Evolutionary conservation across 352 stramenopile species (phyloP), one percentile per base, ranked within the genome.

Genomic region (Globisporangium ultimum): DNA sequence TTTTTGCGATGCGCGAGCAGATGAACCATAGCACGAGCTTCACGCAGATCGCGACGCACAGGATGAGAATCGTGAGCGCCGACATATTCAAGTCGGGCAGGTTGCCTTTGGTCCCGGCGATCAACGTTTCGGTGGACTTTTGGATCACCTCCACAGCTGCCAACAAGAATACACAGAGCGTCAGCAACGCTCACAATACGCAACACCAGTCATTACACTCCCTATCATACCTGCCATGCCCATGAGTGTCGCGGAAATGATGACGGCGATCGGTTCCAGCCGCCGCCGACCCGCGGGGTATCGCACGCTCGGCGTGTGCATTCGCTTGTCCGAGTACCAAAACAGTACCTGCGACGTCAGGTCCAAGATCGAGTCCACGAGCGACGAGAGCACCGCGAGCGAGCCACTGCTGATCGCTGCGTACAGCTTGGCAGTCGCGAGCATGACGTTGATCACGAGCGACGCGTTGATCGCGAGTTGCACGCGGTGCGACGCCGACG

Each of bases 161-260:
- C 58, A 32, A 17, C 14, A 17, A 42, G 45, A 52, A 32, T 45
- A 15, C 32, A 48, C 48, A 34, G 15, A 22, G 0, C 12, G 15
- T 22, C 5, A 57, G 14, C 18, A 13, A 34, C 2, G 18, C 28
- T 36, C n/a, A 36, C 36, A 61, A 58, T 36, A 36, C 9, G 28
- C 28, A 36, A 6, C 4, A 36, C 28, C 28, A 36, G 28, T 36
- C 28, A 36, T 32, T 32, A 32, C 24, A 32, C 24, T 32, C 24
- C 24, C 17, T 14, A 22, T 10, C 67, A 32, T 42, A 89, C 82
- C 77, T 63, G 91, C 93, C 81, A 98, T 98, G 34, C 92, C 92
- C 96, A 99, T 99, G 11, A 98, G 69, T n/a, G 95, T 97, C 7
- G 95, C 95, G 54, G 93, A 98, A 32, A 97, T 94, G 51, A 99